Evolutionary conservation across 2,329 filamentous ascomycete genomes (phyloP), one percentile per base, ranked within the genome.

Genomic region (Hymenoscyphus scutula): DNA sequence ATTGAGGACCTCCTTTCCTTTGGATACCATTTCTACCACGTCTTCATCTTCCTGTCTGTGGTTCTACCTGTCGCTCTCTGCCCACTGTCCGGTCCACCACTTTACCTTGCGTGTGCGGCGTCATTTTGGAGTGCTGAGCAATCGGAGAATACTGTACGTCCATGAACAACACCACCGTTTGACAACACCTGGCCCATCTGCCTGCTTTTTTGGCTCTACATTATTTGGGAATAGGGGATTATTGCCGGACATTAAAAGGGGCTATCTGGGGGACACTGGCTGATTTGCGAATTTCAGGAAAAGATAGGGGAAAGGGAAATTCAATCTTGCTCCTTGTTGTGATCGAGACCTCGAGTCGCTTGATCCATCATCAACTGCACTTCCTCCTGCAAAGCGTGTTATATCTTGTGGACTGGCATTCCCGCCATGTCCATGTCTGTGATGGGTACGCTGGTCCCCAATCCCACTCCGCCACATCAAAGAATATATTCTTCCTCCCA

Each of bases 381-480:
- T 53, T 64, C 32, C 13, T 45, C 45, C 55, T 59, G 54, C 25
- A 62, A 62, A 58, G 61, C 53, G 53, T 38, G 41, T 53, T 58
- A 19, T 19, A 23, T 37, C 27, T 59, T 65, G 34, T 41, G 60
- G 59, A 59, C 48, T 63, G 63, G 65, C 53, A 53, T 56, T 60
- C 55, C 58, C 62, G 62, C 59, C 60, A 67, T 70, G 64, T 69
- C 67, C 56, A 62, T 65, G 59, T 68, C 68, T 74, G 75, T 77
- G 72, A 78, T 78, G 76, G 77, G 78, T 80, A 79, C 69, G 78
- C 55, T 53, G 60, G 38, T 56, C 56, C 60, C 60, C 19, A 53
- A 56, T 53, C 61, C 56, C 51, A 51, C 45, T 55, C 62, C 57
- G 41, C 62, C 58, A 62, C 59, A 41, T 32, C 23, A 29, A 59